Base-by-base conservation (phyloP, 371 early-diverging fungal species). In the Mucor sp. region DNA sequence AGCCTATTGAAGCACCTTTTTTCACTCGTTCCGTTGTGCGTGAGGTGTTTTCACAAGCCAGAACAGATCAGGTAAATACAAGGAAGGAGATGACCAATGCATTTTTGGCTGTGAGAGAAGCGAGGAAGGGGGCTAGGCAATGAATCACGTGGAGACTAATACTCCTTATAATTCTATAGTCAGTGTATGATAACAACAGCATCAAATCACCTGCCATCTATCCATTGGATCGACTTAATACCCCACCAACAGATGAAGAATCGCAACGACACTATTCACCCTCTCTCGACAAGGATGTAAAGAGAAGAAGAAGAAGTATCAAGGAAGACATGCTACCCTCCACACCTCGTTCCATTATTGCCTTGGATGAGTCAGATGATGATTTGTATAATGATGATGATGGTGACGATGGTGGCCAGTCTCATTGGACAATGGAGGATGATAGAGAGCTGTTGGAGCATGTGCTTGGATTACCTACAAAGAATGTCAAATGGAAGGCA, bases 401-500 rank as follows among this genome's bases (percentile, higher is more conserved):
- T 68, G 37, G 1, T 21, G 23, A 50, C 64, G 37, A 74, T 75
- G 64, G 27, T 62, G 14, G 53, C 14, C 23, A 23, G 25, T 11
- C 53, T 27, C 11, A 6, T 14, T 72, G 72, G 72, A 59, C 66
- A 39, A n/a, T 68, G 7, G 56, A 68, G 3, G 72, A 72, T 8
- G 72, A 72, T 44, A 65, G 62, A 14, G 37, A 47, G 9, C n/a
- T 72, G 27, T 27, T 72, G 32, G 41, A 58, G 30, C 68, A 68
- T 58, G 69, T 72, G 9, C 25, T 72, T n/a, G 43, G 44, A 39
- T 27, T 62, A 25, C 62, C 62, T 28, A 15, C 44, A 7, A 67
- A 62, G 19, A 43, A 67, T 48, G n/a, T 67, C 85, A 48, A 89
- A 81, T 72, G 72, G 72, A 65, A 72, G 27, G 62, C 62, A 14